Evolutionary conservation across 176 grass and related monocot species (phyloP), one percentile per base, ranked within the genome.

Genomic region (Oryza brachyantha): DNA sequence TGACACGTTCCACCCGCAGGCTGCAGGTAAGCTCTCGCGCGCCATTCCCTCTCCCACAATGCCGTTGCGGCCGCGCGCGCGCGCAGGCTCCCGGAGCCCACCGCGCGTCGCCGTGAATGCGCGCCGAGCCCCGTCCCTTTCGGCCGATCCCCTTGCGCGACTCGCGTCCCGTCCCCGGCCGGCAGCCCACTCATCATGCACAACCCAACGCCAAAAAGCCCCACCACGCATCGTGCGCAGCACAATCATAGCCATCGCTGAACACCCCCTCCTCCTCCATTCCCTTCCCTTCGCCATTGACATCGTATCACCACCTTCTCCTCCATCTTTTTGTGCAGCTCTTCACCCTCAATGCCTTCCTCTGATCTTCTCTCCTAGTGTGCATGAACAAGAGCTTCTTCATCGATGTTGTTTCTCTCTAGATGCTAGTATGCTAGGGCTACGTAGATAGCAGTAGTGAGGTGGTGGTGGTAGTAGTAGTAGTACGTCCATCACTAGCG

Each of bases 11-110:
- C n/a, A 13, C 39, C 2, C 39, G 0, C 10, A 41, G 10, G 11
- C 28, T 21, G 29, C 42, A 17, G 41, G 19, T 4, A 32, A 32
- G 31, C 4, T 32, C 19, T 75, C 52, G 31, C 68, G 39, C 24
- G 81, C 63, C n/a, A n/a, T n/a, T n/a, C 26, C 10, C 26, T 5
- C 59, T 41, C 42, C 22, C 70, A 26, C 59, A 66, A 68, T 36
- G 37, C 35, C n/a, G 21, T 21, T 48, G n/a, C n/a, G n/a, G n/a
- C n/a, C n/a, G n/a, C 19, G 81, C 52, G 31, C 68, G 39, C 24
- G 81, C 63, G 42, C n/a, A n/a, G n/a, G n/a, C n/a, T n/a, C 24
- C 76, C 29, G 37, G 76, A 86, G 70, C 84, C 70, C 70, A 81
- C 76, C 85, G 12, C 58, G 42, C 31, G 42, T 21, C 17, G 46